phyloP scores from a whole-genome alignment of 139 green algal species.

The Closterium sp. region DNA sequence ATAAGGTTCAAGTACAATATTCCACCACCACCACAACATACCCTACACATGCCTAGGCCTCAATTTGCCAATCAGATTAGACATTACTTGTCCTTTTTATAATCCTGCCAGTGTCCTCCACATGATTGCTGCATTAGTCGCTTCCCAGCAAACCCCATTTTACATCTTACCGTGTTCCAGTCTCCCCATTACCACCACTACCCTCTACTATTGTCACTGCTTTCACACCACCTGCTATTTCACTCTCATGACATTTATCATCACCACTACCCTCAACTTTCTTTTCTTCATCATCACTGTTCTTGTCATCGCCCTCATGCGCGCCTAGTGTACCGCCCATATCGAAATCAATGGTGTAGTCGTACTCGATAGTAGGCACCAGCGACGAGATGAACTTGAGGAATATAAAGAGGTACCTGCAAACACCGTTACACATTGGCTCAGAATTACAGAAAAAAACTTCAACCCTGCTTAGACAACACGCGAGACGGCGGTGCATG shows the following conservation, averaged over 20 bases:
- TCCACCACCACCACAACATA: too few relatives aligned
- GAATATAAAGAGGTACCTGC: constrained; percentile 63
- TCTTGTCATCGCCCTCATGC: not conserved
- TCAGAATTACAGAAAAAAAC: too few relatives aligned
- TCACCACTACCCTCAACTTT: not conserved
- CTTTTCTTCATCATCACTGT: not conserved
- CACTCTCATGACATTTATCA: not conserved
- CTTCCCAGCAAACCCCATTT: not conserved
- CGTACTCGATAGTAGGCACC: constrained; percentile 66
- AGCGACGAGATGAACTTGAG: constrained; percentile 63
- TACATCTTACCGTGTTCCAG: not conserved
- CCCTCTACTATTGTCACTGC: not conserved
- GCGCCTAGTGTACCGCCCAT: constrained; percentile 13
- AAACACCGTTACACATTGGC: not conserved
- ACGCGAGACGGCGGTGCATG: too few relatives aligned
- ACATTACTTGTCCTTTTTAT: too few relatives aligned
- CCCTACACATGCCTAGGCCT: too few relatives aligned
- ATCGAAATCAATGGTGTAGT: constrained; percentile 60
- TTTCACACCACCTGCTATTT: not conserved
- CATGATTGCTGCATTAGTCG: too few relatives aligned
- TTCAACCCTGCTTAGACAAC: too few relatives aligned
- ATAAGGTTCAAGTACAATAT: too few relatives aligned
- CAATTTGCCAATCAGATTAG: too few relatives aligned
- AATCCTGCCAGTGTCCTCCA: too few relatives aligned
- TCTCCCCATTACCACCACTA: not conserved